phyloP scores from a whole-genome alignment of 345 rosid genomes.

The Ricinus communis region DNA sequence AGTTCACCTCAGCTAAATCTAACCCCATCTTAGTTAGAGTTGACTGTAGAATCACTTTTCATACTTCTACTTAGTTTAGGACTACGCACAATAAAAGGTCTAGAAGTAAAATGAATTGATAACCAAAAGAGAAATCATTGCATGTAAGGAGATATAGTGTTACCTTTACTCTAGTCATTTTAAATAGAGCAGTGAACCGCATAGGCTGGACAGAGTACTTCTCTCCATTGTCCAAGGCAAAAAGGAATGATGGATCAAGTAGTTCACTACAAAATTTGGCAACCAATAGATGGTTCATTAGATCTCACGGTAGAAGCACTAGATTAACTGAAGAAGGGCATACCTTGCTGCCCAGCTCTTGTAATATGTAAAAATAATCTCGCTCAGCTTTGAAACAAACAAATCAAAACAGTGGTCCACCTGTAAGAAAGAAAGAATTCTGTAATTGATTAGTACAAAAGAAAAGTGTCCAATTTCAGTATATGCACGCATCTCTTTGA shows the following conservation, averaged over 20 bases:
- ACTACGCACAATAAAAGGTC: no score
- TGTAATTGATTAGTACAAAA: constrained; percentile 13
- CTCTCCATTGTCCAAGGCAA: constrained; percentile 90
- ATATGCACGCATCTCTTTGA: not conserved
- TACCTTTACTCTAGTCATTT: constrained; percentile 97
- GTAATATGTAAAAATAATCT: constrained; percentile 85
- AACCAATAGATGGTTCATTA: constrained; percentile 27
- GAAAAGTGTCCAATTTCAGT: not conserved
- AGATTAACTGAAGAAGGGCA: constrained; percentile 12
- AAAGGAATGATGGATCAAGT: constrained; percentile 97
- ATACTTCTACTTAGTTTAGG: no score
- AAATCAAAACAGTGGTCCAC: constrained; percentile 98
- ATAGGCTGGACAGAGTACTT: constrained; percentile 82
- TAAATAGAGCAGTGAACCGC: constrained; percentile 79
- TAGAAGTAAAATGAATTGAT: not conserved
- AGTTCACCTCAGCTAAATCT: no score
- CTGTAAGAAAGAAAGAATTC: constrained; percentile 36
- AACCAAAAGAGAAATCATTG: not conserved
- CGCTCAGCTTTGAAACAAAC: constrained; percentile 81
- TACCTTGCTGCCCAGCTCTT: constrained; percentile 99
- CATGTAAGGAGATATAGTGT: not conserved
- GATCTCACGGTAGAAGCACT: constrained; percentile 4
- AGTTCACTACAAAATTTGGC: constrained; percentile 61
- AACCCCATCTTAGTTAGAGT: no score
- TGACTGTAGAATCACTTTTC: no score